Conservation (phyloP, 768 basidiomycete genomes). For the Lactarius deliciosus region DNA sequence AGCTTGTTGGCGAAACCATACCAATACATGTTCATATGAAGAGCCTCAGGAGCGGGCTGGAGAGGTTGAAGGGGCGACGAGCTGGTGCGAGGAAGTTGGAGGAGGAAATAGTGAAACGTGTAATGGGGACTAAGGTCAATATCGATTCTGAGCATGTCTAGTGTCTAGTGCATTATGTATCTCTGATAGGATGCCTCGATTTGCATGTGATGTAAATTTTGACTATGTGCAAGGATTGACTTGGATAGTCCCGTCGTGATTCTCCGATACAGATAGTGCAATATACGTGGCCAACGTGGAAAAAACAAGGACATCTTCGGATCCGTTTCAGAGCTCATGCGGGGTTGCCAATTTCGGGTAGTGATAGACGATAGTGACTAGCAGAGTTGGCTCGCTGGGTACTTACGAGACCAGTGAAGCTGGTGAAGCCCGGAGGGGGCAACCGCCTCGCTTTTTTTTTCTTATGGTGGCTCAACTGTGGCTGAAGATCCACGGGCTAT, state of each 20-base stretch:
- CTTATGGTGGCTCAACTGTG: too few relatives aligned
- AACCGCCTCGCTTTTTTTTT: too few relatives aligned
- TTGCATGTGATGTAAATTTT: not conserved
- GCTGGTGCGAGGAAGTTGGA: slow-evolving; percentile 50
- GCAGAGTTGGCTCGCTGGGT: not conserved
- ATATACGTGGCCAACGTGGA: not conserved
- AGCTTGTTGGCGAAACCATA: slow-evolving; percentile 55
- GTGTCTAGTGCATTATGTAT: not conserved
- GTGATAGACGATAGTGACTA: not conserved
- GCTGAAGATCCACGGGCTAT: too few relatives aligned
- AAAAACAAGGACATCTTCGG: not conserved
- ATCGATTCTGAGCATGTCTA: not conserved
- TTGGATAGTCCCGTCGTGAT: not conserved
- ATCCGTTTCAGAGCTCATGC: not conserved
- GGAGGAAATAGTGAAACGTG: slow-evolving; percentile 39
- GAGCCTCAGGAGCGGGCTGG: slow-evolving; percentile 64
- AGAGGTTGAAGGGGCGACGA: slow-evolving; percentile 59
- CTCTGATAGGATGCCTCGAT: not conserved
- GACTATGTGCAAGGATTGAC: not conserved
- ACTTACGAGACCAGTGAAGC: too few relatives aligned
- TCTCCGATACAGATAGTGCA: not conserved
- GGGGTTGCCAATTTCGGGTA: not conserved
- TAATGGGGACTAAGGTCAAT: slow-evolving; percentile 11
- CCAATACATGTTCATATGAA: slow-evolving; percentile 75
- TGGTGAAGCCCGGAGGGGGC: too few relatives aligned